phyloP scores from a whole-genome alignment of 2,329 filamentous ascomycete genomes.

The Xylariaceae sp. region DNA sequence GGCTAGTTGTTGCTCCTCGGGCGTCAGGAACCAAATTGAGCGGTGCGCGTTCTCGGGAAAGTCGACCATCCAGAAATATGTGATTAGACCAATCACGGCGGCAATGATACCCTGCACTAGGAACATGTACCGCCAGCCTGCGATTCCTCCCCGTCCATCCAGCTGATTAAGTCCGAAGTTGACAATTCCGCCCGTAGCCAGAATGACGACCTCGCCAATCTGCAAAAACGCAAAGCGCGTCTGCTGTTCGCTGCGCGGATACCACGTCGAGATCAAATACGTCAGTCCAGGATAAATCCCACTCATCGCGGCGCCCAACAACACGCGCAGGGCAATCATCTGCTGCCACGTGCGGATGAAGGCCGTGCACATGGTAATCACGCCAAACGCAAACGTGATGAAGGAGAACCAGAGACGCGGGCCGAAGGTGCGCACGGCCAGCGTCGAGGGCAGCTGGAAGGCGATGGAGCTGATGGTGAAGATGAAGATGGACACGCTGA shows the following conservation, averaged over 20 bases:
- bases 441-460: slow-evolving; percentile 64
- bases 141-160: slow-evolving; percentile 49
- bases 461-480: slow-evolving; percentile 64
- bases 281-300: slow-evolving; percentile 49
- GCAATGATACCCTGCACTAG: slow-evolving; percentile 60
- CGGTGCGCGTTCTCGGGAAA: slow-evolving; percentile 57
- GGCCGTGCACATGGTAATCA: slow-evolving; percentile 62
- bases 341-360: slow-evolving; percentile 63
- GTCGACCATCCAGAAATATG: slow-evolving; percentile 67
- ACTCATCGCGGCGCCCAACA: slow-evolving; percentile 59
- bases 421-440: slow-evolving; percentile 59
- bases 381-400: slow-evolving; percentile 56
- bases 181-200: slow-evolving; percentile 61
- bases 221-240: slow-evolving; percentile 61
- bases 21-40: slow-evolving; percentile 53
- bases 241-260: slow-evolving; percentile 60
- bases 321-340: slow-evolving; percentile 62
- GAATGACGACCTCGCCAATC: slow-evolving; percentile 57
- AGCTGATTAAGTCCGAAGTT: slow-evolving; percentile 65
- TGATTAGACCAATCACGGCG: slow-evolving; percentile 51
- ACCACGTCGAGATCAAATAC: slow-evolving; percentile 54
- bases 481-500: slow-evolving; percentile 67
- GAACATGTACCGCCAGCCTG: slow-evolving; percentile 66
- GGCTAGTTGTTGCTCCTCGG: slow-evolving; percentile 51
- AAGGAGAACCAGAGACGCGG: slow-evolving; percentile 61